Base-by-base conservation (phyloP, 768 basidiomycete species). In the Butyriboletus loyo region DNA sequence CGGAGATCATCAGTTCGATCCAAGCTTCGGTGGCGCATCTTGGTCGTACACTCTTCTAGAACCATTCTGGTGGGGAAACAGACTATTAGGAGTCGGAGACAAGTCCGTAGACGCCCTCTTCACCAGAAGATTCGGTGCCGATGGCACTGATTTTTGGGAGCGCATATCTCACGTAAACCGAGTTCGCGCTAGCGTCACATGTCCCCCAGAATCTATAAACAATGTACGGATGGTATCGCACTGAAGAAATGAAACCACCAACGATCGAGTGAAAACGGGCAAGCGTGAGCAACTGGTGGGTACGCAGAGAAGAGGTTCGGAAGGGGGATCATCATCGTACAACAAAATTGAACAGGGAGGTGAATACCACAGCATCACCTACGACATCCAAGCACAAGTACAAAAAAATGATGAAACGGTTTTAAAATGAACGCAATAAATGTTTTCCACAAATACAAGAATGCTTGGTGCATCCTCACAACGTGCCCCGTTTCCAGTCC, bases 401-500 rank as follows among this genome's bases (percentile, higher is more conserved):
- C 46, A 53, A 39, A 27, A 9, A 45, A 24, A 14, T 2, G 17
- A 17, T 24, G 6, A 6, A n/a, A 9, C 2, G 4, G 25, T 11
- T 7, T 3, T 7, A 22, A 44, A 19, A 27, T 21, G 19, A 44
- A 17, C 13, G 27, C 22, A 11, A 22, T 15, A 48, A 3, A 45
- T 24, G 11, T 22, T 35, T 34, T 28, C 19, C 14, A 22, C 24
- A 25, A 10, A 14, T 17, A 17, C 9, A 17, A 41, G 24, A 17
- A 7, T 2, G 11, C 14, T 21, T 7, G 14, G 40, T 27, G 21
- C 14, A 14, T 21, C 42, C 3, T 57, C 42, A 64, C 55, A 68
- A 53, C n/a, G 58, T 58, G 5, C 55, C 69, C 7, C 85, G 71
- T 49, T 78, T 69, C 68, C 76, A 83, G 61, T 91, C 89, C 1